phyloP scores from a whole-genome alignment of 164 flowering plant genomes.

The Magnolia changhungtana region DNA sequence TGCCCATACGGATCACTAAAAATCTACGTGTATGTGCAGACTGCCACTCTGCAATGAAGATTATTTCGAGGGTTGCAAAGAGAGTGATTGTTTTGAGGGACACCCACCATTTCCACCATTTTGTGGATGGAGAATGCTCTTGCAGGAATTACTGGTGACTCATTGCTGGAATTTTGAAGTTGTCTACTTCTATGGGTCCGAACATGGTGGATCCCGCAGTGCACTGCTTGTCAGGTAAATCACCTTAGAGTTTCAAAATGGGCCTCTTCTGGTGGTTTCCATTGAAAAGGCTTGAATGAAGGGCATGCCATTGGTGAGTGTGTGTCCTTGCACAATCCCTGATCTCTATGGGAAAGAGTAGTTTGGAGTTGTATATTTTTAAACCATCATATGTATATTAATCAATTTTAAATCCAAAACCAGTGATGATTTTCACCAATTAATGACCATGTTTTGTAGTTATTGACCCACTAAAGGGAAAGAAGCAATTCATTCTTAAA shows the following conservation, averaged over 20 bases:
- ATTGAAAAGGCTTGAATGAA: too few species aligned
- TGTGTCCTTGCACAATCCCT: too few species aligned
- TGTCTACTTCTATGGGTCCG: too few species aligned
- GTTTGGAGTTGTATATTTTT: too few species aligned
- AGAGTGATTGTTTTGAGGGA: constrained; percentile 17
- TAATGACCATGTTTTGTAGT: neutral
- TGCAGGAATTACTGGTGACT: constrained; percentile 17
- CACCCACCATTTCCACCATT: constrained; percentile 19
- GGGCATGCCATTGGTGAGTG: too few species aligned
- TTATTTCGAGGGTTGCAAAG: constrained; percentile 13
- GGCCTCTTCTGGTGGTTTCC: too few species aligned
- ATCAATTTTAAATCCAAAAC: neutral
- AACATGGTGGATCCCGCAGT: too few species aligned
- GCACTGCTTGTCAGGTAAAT: too few species aligned
- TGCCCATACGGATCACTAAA: constrained; percentile 19
- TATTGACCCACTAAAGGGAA: neutral
- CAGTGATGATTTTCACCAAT: neutral
- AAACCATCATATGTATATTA: too few species aligned
- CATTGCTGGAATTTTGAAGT: too few species aligned
- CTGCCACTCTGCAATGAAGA: constrained; percentile 21
- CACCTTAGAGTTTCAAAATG: too few species aligned
- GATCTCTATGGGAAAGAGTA: too few species aligned
- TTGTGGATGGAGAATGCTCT: constrained; percentile 17
- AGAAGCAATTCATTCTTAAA: neutral
- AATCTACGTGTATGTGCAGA: constrained; percentile 21